These are phyloP conservation scores for Inga leiocalycina DNA, from an alignment of 306 rosid species.

Conservation along the genomic window DNA sequence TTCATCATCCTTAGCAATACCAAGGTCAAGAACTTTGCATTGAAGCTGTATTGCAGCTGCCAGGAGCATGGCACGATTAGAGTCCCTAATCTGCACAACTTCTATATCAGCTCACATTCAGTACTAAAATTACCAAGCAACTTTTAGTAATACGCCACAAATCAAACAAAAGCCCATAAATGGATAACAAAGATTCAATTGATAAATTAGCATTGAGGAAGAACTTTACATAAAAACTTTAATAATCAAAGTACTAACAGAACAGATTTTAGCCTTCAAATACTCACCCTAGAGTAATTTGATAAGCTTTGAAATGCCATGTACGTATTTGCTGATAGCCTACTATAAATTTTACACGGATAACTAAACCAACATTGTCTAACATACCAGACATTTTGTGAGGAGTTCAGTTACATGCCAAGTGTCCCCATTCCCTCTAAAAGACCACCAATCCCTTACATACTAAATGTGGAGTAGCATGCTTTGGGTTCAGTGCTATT, in stretches of 20 bases:
- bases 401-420: background rate
- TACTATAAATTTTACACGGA: background rate
- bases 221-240: background rate
- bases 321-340: background rate
- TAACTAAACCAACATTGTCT: background rate
- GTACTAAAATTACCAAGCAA: constrained; percentile 24
- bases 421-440: background rate
- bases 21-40: constrained; percentile 83
- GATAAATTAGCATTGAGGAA: background rate
- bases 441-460: background rate
- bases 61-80: constrained; percentile 90
- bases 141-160: background rate
- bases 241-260: background rate
- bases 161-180: constrained; percentile 27
- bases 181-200: constrained; percentile 4
- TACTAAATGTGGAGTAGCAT: background rate
- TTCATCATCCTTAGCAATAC: constrained; percentile 83
- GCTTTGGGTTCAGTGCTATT: background rate
- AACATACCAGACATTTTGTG: background rate
- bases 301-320: constrained; percentile 1
- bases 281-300: background rate
- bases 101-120: constrained; percentile 30
- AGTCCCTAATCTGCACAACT: constrained; percentile 87
- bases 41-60: constrained; percentile 76
- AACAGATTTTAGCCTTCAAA: constrained; percentile 27